Percentiles rank a stretch among this genome's conserved stretches.
Conservation (phyloP, 1,284 basidiomycete genomes). For the Irpex sp. region DNA sequence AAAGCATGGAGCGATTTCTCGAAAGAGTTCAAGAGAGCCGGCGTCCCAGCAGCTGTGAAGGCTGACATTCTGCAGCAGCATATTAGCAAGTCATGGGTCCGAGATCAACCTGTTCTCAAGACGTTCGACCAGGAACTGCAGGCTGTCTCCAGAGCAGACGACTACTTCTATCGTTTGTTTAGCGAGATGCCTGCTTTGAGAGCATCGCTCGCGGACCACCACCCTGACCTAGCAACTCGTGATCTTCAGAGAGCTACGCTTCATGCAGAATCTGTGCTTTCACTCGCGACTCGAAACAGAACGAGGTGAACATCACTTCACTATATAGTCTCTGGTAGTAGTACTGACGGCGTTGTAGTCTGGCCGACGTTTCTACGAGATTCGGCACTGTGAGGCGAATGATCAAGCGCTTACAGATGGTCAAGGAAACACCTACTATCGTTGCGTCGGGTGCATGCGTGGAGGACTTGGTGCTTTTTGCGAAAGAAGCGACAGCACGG, state of each 20-base stretch:
- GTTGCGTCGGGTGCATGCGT: conserved; percentile 1
- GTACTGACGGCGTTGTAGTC: conserved; percentile 6
- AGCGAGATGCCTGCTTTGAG: conserved; percentile 71
- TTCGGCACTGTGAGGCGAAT: conserved; percentile 11
- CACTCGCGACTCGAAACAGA: conserved; percentile 51
- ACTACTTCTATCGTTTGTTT: conserved; percentile 73
- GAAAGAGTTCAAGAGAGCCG: conserved; percentile 83
- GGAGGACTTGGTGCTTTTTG: neutral
- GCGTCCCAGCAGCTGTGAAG: conserved; percentile 72
- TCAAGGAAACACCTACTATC: conserved; percentile 6
- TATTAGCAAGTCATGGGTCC: conserved; percentile 61
- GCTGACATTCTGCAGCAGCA: conserved; percentile 70
- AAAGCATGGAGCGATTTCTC: conserved; percentile 92
- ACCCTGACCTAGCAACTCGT: conserved; percentile 78
- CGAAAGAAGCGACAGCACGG: neutral
- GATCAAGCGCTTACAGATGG: conserved; percentile 16
- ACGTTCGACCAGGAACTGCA: conserved; percentile 12
- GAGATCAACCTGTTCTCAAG: conserved; percentile 52
- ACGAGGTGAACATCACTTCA: conserved; percentile 37
- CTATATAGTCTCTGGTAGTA: neutral
- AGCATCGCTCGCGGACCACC: conserved; percentile 65
- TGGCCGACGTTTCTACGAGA: conserved; percentile 13
- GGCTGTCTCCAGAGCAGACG: conserved; percentile 44
- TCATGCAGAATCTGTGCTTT: conserved; percentile 78
- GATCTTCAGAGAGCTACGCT: conserved; percentile 82